Conservation (phyloP, 139 green algal species). For the Tetraselmis striata region DNA sequence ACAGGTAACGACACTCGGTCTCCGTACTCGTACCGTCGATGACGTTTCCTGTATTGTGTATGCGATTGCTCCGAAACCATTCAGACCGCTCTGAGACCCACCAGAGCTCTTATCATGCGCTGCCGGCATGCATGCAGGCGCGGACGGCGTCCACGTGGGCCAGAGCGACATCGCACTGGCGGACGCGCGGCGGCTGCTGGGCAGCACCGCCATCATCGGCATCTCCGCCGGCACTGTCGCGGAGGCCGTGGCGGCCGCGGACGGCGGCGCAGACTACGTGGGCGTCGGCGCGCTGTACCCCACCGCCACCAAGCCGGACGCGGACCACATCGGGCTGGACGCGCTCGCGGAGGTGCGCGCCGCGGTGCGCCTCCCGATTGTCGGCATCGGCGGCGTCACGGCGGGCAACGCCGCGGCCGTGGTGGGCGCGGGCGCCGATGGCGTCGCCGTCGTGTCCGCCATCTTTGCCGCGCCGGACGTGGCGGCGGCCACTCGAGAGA, state of each 20-base stretch:
- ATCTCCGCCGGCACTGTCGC: slow-evolving; percentile 72
- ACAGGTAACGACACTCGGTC: too few species aligned
- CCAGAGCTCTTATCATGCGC: too few species aligned
- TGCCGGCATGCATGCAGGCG: too few species aligned
- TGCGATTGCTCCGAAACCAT: too few species aligned
- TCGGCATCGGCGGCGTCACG: slow-evolving; percentile 82
- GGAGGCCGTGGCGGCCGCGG: slow-evolving; percentile 47
- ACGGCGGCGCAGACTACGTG: slow-evolving; percentile 85
- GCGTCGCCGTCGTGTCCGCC: slow-evolving; percentile 71
- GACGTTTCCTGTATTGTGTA: too few species aligned
- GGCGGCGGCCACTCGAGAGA: slow-evolving; percentile 29
- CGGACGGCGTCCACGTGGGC: slow-evolving; percentile 80
- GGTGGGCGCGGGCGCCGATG: slow-evolving; percentile 44
- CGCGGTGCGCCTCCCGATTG: slow-evolving; percentile 60
- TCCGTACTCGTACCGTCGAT: too few species aligned
- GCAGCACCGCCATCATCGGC: slow-evolving; percentile 69
- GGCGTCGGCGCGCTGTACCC: slow-evolving; percentile 70
- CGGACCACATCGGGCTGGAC: slow-evolving; percentile 59
- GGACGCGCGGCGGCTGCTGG: slow-evolving; percentile 51
- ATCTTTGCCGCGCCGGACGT: slow-evolving; percentile 60
- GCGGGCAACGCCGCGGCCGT: slow-evolving; percentile 40
- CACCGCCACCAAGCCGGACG: slow-evolving; percentile 78
- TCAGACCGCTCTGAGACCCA: too few species aligned
- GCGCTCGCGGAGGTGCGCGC: slow-evolving; percentile 51
- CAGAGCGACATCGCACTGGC: slow-evolving; percentile 73